Evolutionary conservation across 345 rosid species (phyloP), one percentile per base, ranked within the genome.

Genomic region (Populus ilicifolia): DNA sequence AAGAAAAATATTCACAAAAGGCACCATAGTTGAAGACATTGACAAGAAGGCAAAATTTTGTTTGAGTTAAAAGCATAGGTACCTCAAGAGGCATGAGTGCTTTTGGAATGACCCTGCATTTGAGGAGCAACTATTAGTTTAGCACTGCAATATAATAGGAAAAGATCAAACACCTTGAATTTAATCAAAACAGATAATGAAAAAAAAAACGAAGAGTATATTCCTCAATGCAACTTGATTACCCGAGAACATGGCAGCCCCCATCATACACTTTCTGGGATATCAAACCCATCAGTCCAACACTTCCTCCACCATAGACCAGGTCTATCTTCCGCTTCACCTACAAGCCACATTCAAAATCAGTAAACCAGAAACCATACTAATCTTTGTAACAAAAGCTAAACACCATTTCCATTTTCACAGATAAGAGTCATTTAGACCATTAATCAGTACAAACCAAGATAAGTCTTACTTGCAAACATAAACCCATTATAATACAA

Each of bases 301-400:
- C 88, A 85, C 98, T 93, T 80, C 98, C 99, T 75, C 99, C 99
- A 70, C 98, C 98, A 69, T 95, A 95, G 71, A 95, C 99, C 87
- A 95, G 83, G 70, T 93, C 92, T 65, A 90, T 91, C 88, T 90
- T 91, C 87, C 94, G 88, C 82, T 85, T 87, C 81, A 93, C 97
- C 96, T 95, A 86, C 67, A 83, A 72, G 71, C 65, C 72, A 82
- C n/a, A 74, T 67, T 50, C 62, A 73, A 39, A 68, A 20, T 44
- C 63, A 72, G 73, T 67, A 41, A 75, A 50, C 52, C 61, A 39
- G 16, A 48, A 63, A 79, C 46, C 25, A 77, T 65, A 36, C 17
- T n/a, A 44, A 21, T 9, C 41, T 64, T 13, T 64, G 46, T 38
- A 67, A 67, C 50, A 54, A 59, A 36, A 36, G 30, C 62, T 33